Evolutionary conservation across 805 yeast species (phyloP), one percentile per base, ranked within the genome.

Genomic region (Lipomyces starkeyi): DNA sequence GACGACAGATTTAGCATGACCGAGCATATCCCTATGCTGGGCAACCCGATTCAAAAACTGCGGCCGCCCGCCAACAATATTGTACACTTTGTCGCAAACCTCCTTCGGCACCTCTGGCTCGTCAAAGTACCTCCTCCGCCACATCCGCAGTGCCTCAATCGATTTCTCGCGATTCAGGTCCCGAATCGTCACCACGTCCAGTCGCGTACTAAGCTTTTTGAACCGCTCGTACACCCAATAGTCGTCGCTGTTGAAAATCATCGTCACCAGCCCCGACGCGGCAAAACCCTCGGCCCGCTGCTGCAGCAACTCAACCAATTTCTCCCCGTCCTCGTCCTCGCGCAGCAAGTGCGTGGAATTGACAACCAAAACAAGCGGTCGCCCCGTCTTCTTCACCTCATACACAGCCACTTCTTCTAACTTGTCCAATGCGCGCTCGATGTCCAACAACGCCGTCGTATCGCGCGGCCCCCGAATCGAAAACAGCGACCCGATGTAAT

Each of bases 201-300:
- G 78, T 43, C 94, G 82, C 0, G 97, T 91, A 0, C 93, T 91
- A 22, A 89, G 80, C 64, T 83, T 83, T 73, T 88, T 89, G 71
- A 91, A 80, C 65, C 92, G 85, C 73, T 91, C 95, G 76, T 90
- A 91, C 0, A 91, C 84, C 97, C 97, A 91, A 78, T 91, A 91
- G 74, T 91, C 97, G 76, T 91, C 96, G 69, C 91, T 86, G 73
- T 89, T 89, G 81, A 91, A 90, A 13, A 91, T 81, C 78, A 90
- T 85, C 0, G 89, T 87, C 22, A 86, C 87, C 65, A 90, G 80
- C 0, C 91, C 91, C 0, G 93, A 84, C 1, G 94, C 94, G 68
- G 92, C 84, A 54, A 91, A 80, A 13, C 87, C 77, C 74, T 91
- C 97, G 0, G 97, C 97, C 75, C 91, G 91, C 73, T 91, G 97